A percentile compares a stretch with the other conserved stretches of the same genome.
These are phyloP conservation scores for Arthrobotrys pseudoclavata DNA, from an alignment of 2,329 filamentous ascomycete species.

Conservation along the genomic window DNA sequence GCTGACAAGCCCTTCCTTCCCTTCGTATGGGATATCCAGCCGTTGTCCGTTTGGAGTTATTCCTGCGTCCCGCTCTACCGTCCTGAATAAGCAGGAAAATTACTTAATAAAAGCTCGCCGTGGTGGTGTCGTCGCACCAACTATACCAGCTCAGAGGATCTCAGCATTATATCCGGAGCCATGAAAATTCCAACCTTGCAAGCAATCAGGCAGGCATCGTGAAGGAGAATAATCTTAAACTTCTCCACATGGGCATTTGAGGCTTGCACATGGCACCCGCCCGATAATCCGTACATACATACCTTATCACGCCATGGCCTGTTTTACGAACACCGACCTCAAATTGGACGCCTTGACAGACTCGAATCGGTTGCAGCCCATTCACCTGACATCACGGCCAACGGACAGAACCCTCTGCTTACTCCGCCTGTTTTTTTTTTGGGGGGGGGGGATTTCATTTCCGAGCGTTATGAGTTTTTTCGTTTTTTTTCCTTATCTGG, in stretches of 20 bases:
- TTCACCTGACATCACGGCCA: conserved; percentile 42
- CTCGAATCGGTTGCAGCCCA: conserved; percentile 40
- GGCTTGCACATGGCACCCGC: conserved; percentile 55
- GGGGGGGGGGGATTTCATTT: conserved; percentile 17
- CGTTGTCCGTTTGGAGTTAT: conserved; percentile 37
- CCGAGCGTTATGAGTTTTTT: conserved; percentile 26
- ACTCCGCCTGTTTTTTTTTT: conserved; percentile 25
- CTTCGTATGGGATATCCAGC: conserved; percentile 50
- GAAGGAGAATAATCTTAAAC: conserved; percentile 60
- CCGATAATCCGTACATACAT: conserved; percentile 44
- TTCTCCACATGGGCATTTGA: conserved; percentile 59
- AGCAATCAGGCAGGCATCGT: conserved; percentile 36
- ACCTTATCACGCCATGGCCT: conserved; percentile 55
- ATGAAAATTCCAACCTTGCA: conserved; percentile 12
- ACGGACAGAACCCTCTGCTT: conserved; percentile 40
- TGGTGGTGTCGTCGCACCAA: conserved; percentile 51
- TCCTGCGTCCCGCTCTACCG: conserved; percentile 43
- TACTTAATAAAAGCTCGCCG: conserved; percentile 33
- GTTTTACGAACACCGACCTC: conserved; percentile 46
- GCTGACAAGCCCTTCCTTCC: conserved; percentile 34
- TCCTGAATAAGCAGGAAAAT: conserved; percentile 55
- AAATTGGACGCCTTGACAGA: conserved; percentile 50
- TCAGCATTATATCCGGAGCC: conserved; percentile 44
- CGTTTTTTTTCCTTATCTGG: conserved; percentile 36
- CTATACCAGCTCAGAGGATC: conserved; percentile 22